Conservation (phyloP, 257 asterid species). For the Coffea canephora region DNA sequence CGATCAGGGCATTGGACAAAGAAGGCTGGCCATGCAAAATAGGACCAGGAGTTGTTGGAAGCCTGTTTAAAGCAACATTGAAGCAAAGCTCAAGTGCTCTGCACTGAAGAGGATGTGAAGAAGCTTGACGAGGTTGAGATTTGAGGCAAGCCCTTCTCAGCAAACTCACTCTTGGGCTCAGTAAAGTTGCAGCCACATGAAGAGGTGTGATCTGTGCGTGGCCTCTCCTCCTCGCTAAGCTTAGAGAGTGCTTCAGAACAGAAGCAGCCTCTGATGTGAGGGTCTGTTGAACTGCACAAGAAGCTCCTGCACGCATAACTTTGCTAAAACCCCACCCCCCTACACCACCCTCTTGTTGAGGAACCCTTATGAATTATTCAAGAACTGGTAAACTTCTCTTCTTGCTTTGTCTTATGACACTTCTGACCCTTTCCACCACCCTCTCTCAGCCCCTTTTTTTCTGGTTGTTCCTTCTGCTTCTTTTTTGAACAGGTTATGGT, state of each 20-base stretch:
- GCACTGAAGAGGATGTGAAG: conserved; percentile 57
- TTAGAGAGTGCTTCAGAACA: conserved; percentile 76
- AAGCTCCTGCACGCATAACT: conserved; percentile 85
- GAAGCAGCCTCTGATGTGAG: conserved; percentile 96
- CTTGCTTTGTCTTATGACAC: background rate
- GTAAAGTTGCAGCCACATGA: conserved; percentile 75
- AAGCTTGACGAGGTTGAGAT: conserved; percentile 41
- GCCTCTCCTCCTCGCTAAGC: conserved; percentile 77
- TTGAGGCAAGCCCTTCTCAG: conserved; percentile 69
- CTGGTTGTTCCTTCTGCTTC: background rate
- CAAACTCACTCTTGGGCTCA: conserved; percentile 51
- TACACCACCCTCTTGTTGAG: conserved; percentile 32
- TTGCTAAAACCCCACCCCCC: conserved; percentile 48
- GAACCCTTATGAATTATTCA: conserved; percentile 10
- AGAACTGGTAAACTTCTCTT: background rate
- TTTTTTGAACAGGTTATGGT: background rate
- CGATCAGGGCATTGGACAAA: conserved; percentile 70
- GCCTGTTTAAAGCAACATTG: conserved; percentile 83
- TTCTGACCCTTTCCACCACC: conserved; percentile 8
- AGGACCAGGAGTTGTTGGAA: conserved; percentile 65
- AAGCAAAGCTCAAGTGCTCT: conserved; percentile 81
- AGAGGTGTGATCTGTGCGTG: conserved; percentile 91
- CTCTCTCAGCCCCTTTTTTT: background rate
- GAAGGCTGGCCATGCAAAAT: conserved; percentile 71
- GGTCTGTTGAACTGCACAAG: conserved; percentile 67